A percentile compares a stretch with the other conserved stretches of the same genome.
phyloP scores from a whole-genome alignment of 1,284 basidiomycete genomes.

The Coniophora puteana region DNA sequence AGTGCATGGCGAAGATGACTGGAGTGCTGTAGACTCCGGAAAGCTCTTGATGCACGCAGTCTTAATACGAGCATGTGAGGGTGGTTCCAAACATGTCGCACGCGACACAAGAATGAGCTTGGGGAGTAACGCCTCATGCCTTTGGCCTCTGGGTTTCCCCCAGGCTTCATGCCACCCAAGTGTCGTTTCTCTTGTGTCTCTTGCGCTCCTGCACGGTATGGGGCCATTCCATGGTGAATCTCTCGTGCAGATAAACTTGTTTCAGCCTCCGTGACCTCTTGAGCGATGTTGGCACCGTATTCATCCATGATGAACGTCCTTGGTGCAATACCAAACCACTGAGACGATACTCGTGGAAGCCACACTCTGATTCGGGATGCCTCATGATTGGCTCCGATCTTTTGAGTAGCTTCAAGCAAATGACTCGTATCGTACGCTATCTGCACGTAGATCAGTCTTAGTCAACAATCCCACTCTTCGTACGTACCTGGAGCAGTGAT shows the following conservation, averaged over 20 bases:
- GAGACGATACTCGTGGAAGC: constrained; percentile 39
- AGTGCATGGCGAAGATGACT: constrained; percentile 42
- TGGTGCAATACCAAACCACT: constrained; percentile 46
- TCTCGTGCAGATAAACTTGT: constrained; percentile 14
- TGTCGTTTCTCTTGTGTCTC: too few relatives aligned
- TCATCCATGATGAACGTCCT: constrained; percentile 38
- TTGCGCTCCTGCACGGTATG: constrained; percentile 1
- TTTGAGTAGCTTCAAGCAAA: constrained; percentile 33
- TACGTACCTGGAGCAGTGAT: constrained; percentile 40
- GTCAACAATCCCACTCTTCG: not conserved
- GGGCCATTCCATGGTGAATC: constrained; percentile 20
- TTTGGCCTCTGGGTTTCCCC: not conserved
- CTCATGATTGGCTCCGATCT: constrained; percentile 32
- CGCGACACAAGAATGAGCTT: not conserved
- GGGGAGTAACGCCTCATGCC: not conserved
- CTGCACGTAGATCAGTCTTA: constrained; percentile 19
- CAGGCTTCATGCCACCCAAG: too few relatives aligned
- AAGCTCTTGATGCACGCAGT: constrained; percentile 30
- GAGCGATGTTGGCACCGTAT: constrained; percentile 22
- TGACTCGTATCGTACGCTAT: constrained; percentile 41
- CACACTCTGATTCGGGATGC: constrained; percentile 36
- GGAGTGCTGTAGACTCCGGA: constrained; percentile 34
- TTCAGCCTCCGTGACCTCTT: constrained; percentile 13
- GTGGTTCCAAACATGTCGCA: constrained; percentile 30
- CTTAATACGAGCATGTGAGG: constrained; percentile 28